Evolutionary conservation across 140 eudicot genomes (phyloP), one percentile per base, ranked within the genome.

Genomic region (Ambrosia hybrid): DNA sequence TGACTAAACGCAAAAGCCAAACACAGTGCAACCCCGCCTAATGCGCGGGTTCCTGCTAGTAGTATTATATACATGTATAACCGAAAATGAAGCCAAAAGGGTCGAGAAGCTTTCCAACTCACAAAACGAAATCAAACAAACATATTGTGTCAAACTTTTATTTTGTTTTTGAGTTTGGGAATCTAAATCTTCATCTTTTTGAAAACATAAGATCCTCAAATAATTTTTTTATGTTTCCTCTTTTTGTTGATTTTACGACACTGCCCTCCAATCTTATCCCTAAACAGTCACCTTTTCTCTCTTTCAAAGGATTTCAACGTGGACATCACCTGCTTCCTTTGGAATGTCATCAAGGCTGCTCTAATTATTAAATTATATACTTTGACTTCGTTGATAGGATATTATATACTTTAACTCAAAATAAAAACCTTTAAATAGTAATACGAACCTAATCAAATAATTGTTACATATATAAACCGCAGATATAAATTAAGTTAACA

Each of bases 121-220:
- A 79, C 70, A 5, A 79, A 46, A 71, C 43, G 75, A 77, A 80
- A 70, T 70, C 85, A 83, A 80, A 79, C 83, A 65, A 77, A 70
- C 49, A 73, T 76, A 71, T 76, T 65, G 64, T 60, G 75, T 80
- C 70, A 69, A 73, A 78, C 86, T 88, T 84, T 83, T 71, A 71
- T 12, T 45, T 45, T 43, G 26, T 57, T 66, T 67, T 63, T 56
- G 61, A 64, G 70, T 16, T 63, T 72, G 61, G 76, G 73, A 78
- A 78, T 78, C 57, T 33, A 66, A 52, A 82, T 77, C 83, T 74
- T 66, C 68, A 70, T 52, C 77, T 67, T 85, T 83, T 78, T 61
- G 61, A 79, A 79, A 87, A 87, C 87, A 84, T 64, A 72, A 79
- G 76, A 85, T 84, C 90, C 76, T 55, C 60, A 62, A 45, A 74